Percentiles rank a stretch among this genome's conserved stretches.
Conservation (phyloP, 164 flowering plant species). For the Aristolochia fimbriata region DNA sequence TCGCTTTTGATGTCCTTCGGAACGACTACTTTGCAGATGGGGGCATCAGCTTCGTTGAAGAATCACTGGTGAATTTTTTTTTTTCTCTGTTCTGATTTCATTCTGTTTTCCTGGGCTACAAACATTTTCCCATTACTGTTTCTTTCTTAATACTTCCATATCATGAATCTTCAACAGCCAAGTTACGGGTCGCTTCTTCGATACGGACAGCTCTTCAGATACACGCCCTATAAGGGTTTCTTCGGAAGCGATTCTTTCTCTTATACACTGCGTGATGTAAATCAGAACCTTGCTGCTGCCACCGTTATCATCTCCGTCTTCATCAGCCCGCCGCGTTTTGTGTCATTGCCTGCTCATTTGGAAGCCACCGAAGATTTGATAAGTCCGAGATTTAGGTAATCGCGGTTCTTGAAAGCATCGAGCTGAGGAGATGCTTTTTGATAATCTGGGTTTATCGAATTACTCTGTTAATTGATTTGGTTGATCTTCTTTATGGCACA, state of each 20-base stretch:
- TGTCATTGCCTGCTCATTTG: slow-evolving; percentile 50
- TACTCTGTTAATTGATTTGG: neutral
- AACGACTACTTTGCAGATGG: slow-evolving; percentile 64
- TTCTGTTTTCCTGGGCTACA: too few relatives aligned
- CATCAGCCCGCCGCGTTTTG: slow-evolving; percentile 69
- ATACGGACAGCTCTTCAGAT: slow-evolving; percentile 48
- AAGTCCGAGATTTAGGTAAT: slow-evolving; percentile 71
- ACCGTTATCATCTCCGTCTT: slow-evolving; percentile 46
- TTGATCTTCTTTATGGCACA: slow-evolving; percentile 24
- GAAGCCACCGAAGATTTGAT: slow-evolving; percentile 69
- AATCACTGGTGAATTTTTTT: slow-evolving; percentile 36
- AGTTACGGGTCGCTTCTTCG: slow-evolving; percentile 65
- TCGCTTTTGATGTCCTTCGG: slow-evolving; percentile 52
- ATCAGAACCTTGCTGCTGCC: slow-evolving; percentile 55
- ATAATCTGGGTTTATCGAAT: neutral
- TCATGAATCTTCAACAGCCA: slow-evolving; percentile 45
- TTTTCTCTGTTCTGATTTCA: neutral
- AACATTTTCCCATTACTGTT: too few relatives aligned
- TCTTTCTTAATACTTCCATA: neutral
- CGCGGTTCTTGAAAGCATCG: too few relatives aligned
- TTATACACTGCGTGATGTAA: slow-evolving; percentile 57
- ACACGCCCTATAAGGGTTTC: slow-evolving; percentile 69
- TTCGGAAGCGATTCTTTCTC: slow-evolving; percentile 68
- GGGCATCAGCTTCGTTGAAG: slow-evolving; percentile 39
- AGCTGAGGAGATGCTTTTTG: too few relatives aligned